phyloP scores from a whole-genome alignment of 306 rosid species.

The Pyrus betulifolia region DNA sequence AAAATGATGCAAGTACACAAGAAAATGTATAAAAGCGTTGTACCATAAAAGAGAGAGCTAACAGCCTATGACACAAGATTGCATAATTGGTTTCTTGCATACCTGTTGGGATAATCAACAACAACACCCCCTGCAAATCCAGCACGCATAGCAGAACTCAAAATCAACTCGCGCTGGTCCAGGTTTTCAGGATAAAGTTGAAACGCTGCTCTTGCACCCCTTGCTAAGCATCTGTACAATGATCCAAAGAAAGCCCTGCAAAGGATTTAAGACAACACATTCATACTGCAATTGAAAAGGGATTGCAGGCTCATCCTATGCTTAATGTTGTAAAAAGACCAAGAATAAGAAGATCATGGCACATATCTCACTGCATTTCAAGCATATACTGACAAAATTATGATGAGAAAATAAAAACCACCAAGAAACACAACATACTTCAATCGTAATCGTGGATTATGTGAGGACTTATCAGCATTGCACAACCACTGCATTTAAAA shows the following conservation, averaged over 20 bases:
- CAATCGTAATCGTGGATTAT: constrained; percentile 71
- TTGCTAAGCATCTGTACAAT: constrained; percentile 65
- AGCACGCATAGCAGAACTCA: constrained; percentile 77
- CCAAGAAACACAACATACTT: constrained; percentile 49
- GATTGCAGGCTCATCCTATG: neutral
- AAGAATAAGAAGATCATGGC: neutral
- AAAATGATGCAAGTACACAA: neutral
- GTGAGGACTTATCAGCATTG: constrained; percentile 91
- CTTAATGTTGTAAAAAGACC: neutral
- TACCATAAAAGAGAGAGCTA: neutral
- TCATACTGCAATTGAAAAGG: neutral
- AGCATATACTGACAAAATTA: neutral
- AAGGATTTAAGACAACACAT: neutral
- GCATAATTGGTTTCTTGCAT: neutral
- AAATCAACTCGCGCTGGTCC: constrained; percentile 67
- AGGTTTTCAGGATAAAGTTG: constrained; percentile 79
- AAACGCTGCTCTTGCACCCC: constrained; percentile 88
- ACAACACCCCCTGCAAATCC: constrained; percentile 93
- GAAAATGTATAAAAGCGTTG: neutral
- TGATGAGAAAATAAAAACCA: neutral
- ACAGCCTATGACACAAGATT: neutral
- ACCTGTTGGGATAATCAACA: constrained; percentile 96
- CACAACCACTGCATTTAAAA: constrained; percentile 80
- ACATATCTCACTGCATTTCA: neutral
- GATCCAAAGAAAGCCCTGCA: constrained; percentile 87